Evolutionary conservation across 345 rosid genomes (phyloP), one percentile per base, ranked within the genome.

Genomic region (Carallia pectinifolia): DNA sequence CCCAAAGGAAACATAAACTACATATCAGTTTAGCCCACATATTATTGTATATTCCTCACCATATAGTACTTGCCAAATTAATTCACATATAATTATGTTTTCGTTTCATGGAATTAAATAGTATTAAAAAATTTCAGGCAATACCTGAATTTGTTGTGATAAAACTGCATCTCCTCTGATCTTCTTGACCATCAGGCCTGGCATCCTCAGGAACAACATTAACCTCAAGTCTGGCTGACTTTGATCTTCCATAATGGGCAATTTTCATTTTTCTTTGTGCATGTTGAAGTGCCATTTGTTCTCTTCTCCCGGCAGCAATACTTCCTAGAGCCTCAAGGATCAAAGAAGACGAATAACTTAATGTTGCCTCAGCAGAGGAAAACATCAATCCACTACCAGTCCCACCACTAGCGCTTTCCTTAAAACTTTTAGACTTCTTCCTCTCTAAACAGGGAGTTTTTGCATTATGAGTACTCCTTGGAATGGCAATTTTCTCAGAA

Each of bases 191-290:
- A 3, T 8, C 58, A 16, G 58, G 23, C 39, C 61, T 72, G 61
- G 70, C 55, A 65, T 76, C 78, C 34, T 69, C 38, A 8, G 85
- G 84, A 58, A 63, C 71, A 33, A 76, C 53, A 31, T 71, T 69
- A 64, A 74, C 31, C 68, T 85, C 85, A 64, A 81, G 83, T 66
- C 81, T 84, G 34, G 89, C 84, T 7, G 89, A 85, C 48, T 82
- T 87, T 37, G 88, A 84, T 74, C 89, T 81, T 62, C 92, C 89
- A 47, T 87, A 87, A 66, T 85, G 92, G 34, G 92, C 89, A 64
- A 82, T 84, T 71, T 68, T 80, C 89, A 87, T 82, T 78, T 85
- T 87, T 36, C 89, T 83, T 34, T 84, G 86, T 6, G 88, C 88
- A 31, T 85, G 79, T 64, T 85, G 84, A 60, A 83, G 77, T 1